Evolutionary conservation across 1,284 basidiomycete genomes (phyloP).

Genomic region (Ganoderma multipileum): DNA sequence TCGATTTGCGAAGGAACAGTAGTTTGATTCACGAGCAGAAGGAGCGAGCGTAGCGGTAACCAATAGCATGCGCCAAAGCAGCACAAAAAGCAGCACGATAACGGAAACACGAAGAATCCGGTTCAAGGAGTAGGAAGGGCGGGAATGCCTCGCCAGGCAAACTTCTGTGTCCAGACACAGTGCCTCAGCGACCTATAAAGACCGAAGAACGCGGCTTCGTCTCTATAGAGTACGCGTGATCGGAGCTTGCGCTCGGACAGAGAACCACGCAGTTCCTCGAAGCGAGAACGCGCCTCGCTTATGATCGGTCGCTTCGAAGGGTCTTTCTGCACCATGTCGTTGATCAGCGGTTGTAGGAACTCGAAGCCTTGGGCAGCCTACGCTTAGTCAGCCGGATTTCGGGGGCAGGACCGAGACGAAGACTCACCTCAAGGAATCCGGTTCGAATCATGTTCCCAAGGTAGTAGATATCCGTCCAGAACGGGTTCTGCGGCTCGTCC

Average conservation of each 20-base stretch:
- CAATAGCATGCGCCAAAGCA: too few species aligned
- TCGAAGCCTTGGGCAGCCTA: slow-evolving; percentile 34
- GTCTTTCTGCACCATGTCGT: slow-evolving; percentile 40
- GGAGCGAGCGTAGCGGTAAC: too few species aligned
- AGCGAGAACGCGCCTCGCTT: slow-evolving; percentile 13
- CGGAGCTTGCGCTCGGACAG: slow-evolving; percentile 19
- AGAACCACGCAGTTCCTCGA: not conserved
- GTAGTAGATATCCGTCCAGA: slow-evolving; percentile 41
- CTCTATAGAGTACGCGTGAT: slow-evolving; percentile 9
- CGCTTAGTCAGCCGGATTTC: not conserved
- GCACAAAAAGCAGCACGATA: too few species aligned
- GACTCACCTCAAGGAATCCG: slow-evolving; percentile 28
- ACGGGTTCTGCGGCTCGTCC: slow-evolving; percentile 33
- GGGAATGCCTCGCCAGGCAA: not conserved
- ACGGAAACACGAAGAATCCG: too few species aligned
- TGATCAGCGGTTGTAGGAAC: slow-evolving; percentile 40
- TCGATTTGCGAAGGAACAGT: too few species aligned
- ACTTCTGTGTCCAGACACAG: slow-evolving; percentile 3
- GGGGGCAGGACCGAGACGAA: too few species aligned
- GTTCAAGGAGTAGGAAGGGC: not conserved
- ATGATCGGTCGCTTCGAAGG: slow-evolving; percentile 38
- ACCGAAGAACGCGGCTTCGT: slow-evolving; percentile 10
- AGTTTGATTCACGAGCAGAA: too few species aligned
- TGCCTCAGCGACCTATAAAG: slow-evolving; percentile 6
- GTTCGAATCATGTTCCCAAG: slow-evolving; percentile 42